Conservation (phyloP, 331 rosid species). For the Acacia concinna region DNA sequence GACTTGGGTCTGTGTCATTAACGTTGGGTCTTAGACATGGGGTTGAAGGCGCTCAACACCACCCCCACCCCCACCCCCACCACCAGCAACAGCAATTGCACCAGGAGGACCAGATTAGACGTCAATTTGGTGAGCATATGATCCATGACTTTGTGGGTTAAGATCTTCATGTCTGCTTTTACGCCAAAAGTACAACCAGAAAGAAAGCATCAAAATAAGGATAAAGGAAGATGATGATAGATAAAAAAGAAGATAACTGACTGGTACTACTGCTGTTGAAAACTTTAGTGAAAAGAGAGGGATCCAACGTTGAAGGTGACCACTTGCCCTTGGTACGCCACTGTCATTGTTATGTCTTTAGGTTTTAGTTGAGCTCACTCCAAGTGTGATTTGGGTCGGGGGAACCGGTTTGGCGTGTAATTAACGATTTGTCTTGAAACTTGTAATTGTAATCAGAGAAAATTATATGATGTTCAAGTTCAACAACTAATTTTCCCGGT, state of each 20-base stretch:
- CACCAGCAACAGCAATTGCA: slow-evolving; percentile 50
- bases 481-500: not conserved
- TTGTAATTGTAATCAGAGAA: no score
- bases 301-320: not conserved
- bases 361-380: not conserved
- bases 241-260: not conserved
- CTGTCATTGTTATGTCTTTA: not conserved
- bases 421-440: not conserved
- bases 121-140: slow-evolving; percentile 62
- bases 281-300: not conserved
- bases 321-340: not conserved
- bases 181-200: not conserved
- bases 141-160: slow-evolving; percentile 69
- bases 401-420: not conserved
- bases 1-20: slow-evolving; percentile 71
- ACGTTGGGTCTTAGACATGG: slow-evolving; percentile 79
- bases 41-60: slow-evolving; percentile 57
- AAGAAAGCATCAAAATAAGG: not conserved
- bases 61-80: no score
- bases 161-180: slow-evolving; percentile 14
- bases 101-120: slow-evolving; percentile 56
- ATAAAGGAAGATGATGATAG: not conserved
- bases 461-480: not conserved
- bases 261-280: not conserved
- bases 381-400: not conserved